A percentile compares a stretch with the other conserved stretches of the same genome.
These are phyloP conservation scores for Monosporascus sp. DNA, from an alignment of 2,329 filamentous ascomycete species.

Conservation along the genomic window DNA sequence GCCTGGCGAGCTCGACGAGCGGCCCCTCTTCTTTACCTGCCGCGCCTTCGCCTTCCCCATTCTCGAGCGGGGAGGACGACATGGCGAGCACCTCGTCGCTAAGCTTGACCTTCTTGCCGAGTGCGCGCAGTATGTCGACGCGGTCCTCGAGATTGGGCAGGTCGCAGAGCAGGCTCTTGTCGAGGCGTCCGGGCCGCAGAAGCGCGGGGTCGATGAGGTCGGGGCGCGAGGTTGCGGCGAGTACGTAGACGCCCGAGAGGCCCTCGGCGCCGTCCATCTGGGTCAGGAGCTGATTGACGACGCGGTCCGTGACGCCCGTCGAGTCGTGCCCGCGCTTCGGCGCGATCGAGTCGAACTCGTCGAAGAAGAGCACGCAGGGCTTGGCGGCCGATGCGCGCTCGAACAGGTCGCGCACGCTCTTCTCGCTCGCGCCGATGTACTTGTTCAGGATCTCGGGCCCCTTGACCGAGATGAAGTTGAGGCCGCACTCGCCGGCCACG, in stretches of 20 bases:
- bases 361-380: conserved; percentile 95
- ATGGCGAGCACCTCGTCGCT: conserved; percentile 50
- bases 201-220: conserved; percentile 95
- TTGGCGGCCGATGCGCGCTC: conserved; percentile 85
- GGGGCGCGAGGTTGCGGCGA: conserved; percentile 88
- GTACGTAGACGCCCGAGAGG: conserved; percentile 87
- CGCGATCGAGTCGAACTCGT: conserved; percentile 97
- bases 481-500: conserved; percentile 93
- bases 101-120: conserved; percentile 77
- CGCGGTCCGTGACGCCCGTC: conserved; percentile 96
- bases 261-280: conserved; percentile 99
- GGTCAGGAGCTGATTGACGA: conserved; percentile 95
- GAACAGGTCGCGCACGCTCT: conserved; percentile 91
- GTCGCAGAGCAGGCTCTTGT: conserved; percentile 90
- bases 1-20: conserved; percentile 68
- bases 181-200: conserved; percentile 82
- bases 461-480: conserved; percentile 98
- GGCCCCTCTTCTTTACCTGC: conserved; percentile 33
- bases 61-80: conserved; percentile 33
- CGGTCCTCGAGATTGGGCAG: conserved; percentile 78
- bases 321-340: conserved; percentile 96
- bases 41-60: not conserved
- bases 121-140: conserved; percentile 78
- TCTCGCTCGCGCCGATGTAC: conserved; percentile 96
- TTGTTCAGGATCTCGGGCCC: conserved; percentile 98